Conservation (phyloP, 768 basidiomycete genomes). For the Kwoniella mangroviensis region DNA sequence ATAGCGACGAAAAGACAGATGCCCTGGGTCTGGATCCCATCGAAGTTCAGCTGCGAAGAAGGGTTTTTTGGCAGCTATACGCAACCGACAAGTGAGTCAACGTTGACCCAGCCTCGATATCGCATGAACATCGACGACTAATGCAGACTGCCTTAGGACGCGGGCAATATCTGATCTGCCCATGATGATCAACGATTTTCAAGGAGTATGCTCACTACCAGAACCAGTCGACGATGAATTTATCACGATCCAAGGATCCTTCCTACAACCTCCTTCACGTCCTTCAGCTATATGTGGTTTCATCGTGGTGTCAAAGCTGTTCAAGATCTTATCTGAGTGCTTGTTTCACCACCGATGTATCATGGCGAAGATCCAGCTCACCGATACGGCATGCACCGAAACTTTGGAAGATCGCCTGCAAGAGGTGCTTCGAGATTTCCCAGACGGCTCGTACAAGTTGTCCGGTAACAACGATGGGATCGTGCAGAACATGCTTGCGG, state of each 20-base stretch:
- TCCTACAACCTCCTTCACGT: constrained; percentile 43
- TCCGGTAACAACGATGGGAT: constrained; percentile 8
- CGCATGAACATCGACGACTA: neutral
- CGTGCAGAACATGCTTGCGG: constrained; percentile 39
- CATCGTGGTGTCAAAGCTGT: constrained; percentile 42
- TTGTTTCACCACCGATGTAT: constrained; percentile 51
- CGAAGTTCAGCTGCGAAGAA: constrained; percentile 45
- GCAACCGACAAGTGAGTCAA: constrained; percentile 48
- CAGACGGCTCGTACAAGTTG: constrained; percentile 34
- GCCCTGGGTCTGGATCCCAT: constrained; percentile 44
- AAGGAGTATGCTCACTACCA: constrained; percentile 48
- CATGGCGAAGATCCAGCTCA: constrained; percentile 21
- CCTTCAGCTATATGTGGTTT: constrained; percentile 47
- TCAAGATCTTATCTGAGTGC: constrained; percentile 47
- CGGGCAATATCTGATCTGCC: constrained; percentile 50
- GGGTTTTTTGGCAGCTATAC: constrained; percentile 55
- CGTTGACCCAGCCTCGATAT: neutral
- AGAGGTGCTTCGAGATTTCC: constrained; percentile 26
- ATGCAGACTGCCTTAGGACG: constrained; percentile 32
- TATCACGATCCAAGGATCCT: constrained; percentile 52
- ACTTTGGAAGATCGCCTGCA: constrained; percentile 44
- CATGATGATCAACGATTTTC: constrained; percentile 52
- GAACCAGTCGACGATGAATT: constrained; percentile 50
- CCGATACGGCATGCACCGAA: constrained; percentile 39
- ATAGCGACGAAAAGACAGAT: constrained; percentile 44